Base-by-base conservation (phyloP, 768 basidiomycete genomes). In the Leccinum barrowsii region DNA sequence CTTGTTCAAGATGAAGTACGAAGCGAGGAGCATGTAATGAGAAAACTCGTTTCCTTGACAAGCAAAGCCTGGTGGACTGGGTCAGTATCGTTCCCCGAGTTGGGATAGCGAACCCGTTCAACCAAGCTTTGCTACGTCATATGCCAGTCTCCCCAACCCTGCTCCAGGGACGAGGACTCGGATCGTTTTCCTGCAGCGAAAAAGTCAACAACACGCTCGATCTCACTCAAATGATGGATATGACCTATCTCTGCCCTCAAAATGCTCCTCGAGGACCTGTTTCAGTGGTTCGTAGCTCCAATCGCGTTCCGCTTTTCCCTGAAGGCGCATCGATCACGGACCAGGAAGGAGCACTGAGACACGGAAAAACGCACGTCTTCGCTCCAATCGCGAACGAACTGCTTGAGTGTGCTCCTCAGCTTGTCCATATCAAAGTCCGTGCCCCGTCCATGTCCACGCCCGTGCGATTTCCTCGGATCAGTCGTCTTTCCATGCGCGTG, bases 21-120 rank as follows among this genome's bases (percentile, higher is more conserved):
- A 97, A 2, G 90, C 79, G 5, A 98, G 83, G 12, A 98, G 81
- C 94, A 95, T 96, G 73, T 92, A 93, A 63, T 95, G 90, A 32
- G 92, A 94, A 70, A 97, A 97, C 73, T 98, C 95, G 69, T 97
- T 97, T 21, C 90, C 94, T 72, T 96, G 94, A 62, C 90, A 93
- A 1, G 89, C 75, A 64, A 94, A 98, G 4, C 94, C 94, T 94
- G 50, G 54, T 8, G 50, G 1, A 48, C 51, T 40, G 11, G 13
- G 46, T 61, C n/a, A 59, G 46, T 7, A n/a, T 21, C 13, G 5
- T n/a, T 21, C 28, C 3, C 49, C 21, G 13, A 53, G 13, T 5
- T 3, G 2, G 35, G 21, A 55, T 12, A 50, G 51, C 50, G 42
- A 34, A 44, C 52, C 28, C 35, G 50, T 59, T 77, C 34, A 65